Percentiles rank a stretch among this genome's conserved stretches.
These are phyloP conservation scores for Cyclotella baltica DNA, from an alignment of 108 stramenopile genomes.

Conservation along the genomic window DNA sequence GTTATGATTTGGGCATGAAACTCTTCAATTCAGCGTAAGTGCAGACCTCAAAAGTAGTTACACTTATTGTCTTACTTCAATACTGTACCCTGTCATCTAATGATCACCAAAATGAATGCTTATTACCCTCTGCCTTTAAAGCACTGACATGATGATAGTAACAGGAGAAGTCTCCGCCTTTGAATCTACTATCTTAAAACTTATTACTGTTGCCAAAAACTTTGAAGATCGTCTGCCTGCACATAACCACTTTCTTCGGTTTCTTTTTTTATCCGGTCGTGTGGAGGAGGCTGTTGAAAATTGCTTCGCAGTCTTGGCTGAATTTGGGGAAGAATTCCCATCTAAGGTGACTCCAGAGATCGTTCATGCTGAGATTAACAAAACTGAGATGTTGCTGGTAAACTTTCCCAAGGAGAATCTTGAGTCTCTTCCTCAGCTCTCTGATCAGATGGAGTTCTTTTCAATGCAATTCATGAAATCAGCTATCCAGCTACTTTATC, in stretches of 20 bases:
- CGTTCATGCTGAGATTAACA: not conserved
- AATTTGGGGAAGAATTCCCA: conserved; percentile 11
- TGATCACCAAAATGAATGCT: no score
- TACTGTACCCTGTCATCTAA: no score
- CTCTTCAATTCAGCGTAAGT: conserved; percentile 21
- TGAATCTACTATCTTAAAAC: not conserved
- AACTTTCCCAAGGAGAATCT: not conserved
- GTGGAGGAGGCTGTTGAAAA: not conserved
- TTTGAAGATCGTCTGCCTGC: conserved; percentile 14
- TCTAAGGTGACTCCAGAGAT: not conserved
- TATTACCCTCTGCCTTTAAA: no score
- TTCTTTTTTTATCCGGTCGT: not conserved
- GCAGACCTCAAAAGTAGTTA: no score
- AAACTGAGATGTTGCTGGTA: not conserved
- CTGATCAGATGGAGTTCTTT: not conserved
- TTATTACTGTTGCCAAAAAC: not conserved
- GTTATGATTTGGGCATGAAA: conserved; percentile 21
- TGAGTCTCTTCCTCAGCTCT: not conserved
- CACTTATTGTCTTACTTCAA: no score
- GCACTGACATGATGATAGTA: conserved; percentile 7
- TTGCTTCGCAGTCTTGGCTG: not conserved
- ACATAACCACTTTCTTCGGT: not conserved
- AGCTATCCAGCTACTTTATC: not conserved
- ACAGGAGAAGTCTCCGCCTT: not conserved
- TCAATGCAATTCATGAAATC: not conserved